A percentile compares a stretch with the other conserved stretches of the same genome.
Conservation (phyloP, 2,329 filamentous ascomycete species). For the Myriosclerotinia curreyana region DNA sequence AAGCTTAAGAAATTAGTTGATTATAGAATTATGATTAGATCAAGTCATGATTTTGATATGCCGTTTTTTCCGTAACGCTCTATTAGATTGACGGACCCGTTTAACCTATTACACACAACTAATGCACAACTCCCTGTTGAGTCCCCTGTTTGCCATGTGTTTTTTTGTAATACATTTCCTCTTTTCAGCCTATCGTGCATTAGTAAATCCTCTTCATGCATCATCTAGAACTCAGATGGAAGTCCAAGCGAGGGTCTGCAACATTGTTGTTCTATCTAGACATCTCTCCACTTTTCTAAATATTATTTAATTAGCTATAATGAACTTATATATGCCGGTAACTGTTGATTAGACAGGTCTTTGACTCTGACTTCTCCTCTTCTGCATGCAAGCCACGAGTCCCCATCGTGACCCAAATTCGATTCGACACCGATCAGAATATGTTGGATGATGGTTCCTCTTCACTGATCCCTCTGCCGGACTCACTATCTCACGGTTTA, state of each 20-base stretch:
- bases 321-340: conserved; percentile 11
- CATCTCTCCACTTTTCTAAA: conserved; percentile 10
- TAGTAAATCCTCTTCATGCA: background rate
- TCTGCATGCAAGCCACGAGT: conserved; percentile 1
- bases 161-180: background rate
- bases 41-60: no score
- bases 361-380: background rate
- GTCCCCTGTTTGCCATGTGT: conserved; percentile 7
- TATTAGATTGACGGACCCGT: background rate
- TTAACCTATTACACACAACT: conserved; percentile 6
- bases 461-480: conserved; percentile 35
- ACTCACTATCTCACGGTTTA: conserved; percentile 41
- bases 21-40: background rate
- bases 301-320: background rate
- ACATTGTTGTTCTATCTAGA: background rate
- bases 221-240: background rate
- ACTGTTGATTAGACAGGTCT: background rate
- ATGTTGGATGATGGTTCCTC: conserved; percentile 27
- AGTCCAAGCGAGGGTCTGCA: background rate
- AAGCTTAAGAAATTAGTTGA: no score
- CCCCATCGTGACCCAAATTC: background rate
- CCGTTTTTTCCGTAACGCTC: no score
- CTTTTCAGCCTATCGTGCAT: background rate
- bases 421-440: background rate
- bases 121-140: background rate